Base-by-base conservation (phyloP, 495 filamentous ascomycete species). In the Aspergillus incahuasiensis region DNA sequence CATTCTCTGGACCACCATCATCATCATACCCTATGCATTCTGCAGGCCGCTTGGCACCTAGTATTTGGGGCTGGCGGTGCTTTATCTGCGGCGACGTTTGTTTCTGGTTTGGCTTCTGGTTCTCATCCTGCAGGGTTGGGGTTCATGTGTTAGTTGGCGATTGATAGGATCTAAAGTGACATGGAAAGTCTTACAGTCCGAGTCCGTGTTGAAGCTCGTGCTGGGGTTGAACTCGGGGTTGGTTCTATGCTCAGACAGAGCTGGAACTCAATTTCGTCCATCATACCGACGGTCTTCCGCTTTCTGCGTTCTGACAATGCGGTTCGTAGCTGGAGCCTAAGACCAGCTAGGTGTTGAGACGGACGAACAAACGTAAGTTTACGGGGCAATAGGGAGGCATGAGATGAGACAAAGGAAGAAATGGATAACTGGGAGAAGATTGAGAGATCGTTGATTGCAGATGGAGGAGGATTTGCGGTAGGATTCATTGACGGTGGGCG, bases 221-320 rank as follows among this genome's bases (percentile, higher is more conserved):
- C 25, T 35, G 32, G 32, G 5, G 32, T 35, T 11, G 32, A 12
- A 11, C 5, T 30, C 9, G 28, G 28, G 28, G 28, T 41, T 44
- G 57, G n/a, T 16, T 63, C 61, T 18, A 63, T 48, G 40, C 52
- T 25, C 4, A 63, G 54, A 48, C 61, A 63, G 12, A 63, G 51
- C 42, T 63, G 57, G 16, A 63, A 50, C 15, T 63, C 61, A 21
- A 58, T 51, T 16, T 21, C 53, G 18, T 63, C 61, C 57, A 63
- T 63, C 47, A 58, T 58, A 3, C 40, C 24, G 48, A 9, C 28
- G 18, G 42, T 55, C 3, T 40, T 40, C 15, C 12, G 13, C 15
- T 18, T 5, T 9, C 13, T 35, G 32, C 32, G 2, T 35, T 35
- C 32, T 35, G 32, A 35, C 28, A 28, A 35, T 35, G 47, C 9